These are phyloP conservation scores for Raffaelea deltoideospora DNA, from an alignment of 2,329 filamentous ascomycete species.

Conservation along the genomic window DNA sequence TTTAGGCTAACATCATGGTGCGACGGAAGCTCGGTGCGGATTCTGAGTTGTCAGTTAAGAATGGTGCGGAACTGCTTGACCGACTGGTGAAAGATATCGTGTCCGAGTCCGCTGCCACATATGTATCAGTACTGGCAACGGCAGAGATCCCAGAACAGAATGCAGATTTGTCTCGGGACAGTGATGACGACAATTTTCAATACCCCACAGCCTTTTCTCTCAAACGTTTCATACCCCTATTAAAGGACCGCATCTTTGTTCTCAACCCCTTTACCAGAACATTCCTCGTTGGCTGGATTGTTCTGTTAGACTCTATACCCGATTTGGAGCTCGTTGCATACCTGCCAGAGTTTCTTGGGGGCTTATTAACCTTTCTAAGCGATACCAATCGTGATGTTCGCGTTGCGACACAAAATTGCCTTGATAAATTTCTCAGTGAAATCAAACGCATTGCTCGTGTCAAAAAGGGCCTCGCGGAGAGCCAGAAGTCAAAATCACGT, in stretches of 20 bases:
- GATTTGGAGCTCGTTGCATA: constrained; percentile 90
- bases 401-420: constrained; percentile 71
- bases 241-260: constrained; percentile 88
- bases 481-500: constrained; percentile 44
- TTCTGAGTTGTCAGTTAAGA: constrained; percentile 93
- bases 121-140: constrained; percentile 72
- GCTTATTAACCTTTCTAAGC: constrained; percentile 79
- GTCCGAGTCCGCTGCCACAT: constrained; percentile 84
- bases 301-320: constrained; percentile 84
- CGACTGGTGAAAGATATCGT: constrained; percentile 93
- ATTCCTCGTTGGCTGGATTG: constrained; percentile 94
- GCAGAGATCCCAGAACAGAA: constrained; percentile 18
- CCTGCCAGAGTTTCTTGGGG: constrained; percentile 79
- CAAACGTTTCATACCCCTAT: constrained; percentile 74
- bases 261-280: constrained; percentile 89
- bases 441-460: constrained; percentile 89
- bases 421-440: constrained; percentile 83
- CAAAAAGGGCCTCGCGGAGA: constrained; percentile 84
- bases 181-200: constrained; percentile 22
- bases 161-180: neutral
- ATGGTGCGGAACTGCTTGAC: constrained; percentile 88
- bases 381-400: constrained; percentile 91
- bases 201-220: constrained; percentile 84
- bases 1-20: too few species aligned
- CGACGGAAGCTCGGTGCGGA: constrained; percentile 96